phyloP scores from a whole-genome alignment of 768 basidiomycete species.

The Ramaria sp. region DNA sequence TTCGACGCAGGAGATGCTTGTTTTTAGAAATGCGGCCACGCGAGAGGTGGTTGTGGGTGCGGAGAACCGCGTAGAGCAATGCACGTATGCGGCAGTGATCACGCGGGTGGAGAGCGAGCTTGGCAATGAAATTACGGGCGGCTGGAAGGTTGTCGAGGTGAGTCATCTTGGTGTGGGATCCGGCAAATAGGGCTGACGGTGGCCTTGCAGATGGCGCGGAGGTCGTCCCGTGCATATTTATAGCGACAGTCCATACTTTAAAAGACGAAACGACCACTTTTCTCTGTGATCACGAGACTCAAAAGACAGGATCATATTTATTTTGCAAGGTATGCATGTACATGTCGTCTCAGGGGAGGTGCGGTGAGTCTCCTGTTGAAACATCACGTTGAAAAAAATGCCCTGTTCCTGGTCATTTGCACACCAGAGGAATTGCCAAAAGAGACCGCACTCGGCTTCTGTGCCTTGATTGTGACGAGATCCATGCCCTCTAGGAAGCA shows the following conservation, averaged over 20 bases:
- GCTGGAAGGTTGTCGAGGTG: slow-evolving; percentile 98
- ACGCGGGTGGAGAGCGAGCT: slow-evolving; percentile 84
- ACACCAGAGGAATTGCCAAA: slow-evolving; percentile 57
- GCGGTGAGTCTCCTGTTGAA: not conserved
- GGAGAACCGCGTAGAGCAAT: slow-evolving; percentile 87
- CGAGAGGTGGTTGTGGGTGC: slow-evolving; percentile 81
- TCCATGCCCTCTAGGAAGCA: slow-evolving; percentile 25
- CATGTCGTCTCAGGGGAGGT: not conserved
- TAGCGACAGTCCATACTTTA: slow-evolving; percentile 13
- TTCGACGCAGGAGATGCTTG: slow-evolving; percentile 84
- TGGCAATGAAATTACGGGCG: slow-evolving; percentile 87
- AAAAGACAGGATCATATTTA: too few species aligned
- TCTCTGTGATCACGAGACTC: too few species aligned
- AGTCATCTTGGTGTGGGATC: slow-evolving; percentile 15
- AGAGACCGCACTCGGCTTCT: slow-evolving; percentile 63
- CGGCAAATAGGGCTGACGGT: not conserved
- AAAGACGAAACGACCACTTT: too few species aligned
- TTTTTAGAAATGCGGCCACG: slow-evolving; percentile 86
- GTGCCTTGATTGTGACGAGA: slow-evolving; percentile 39
- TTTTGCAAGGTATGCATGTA: not conserved
- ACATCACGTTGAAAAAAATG: slow-evolving; percentile 19
- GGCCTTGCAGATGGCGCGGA: slow-evolving; percentile 33
- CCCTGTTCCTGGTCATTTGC: slow-evolving; percentile 36
- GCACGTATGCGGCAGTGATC: slow-evolving; percentile 83
- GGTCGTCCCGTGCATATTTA: slow-evolving; percentile 39